These are phyloP conservation scores for Capsella bursapastoris DNA, from an alignment of 345 rosid genomes.

Conservation along the genomic window DNA sequence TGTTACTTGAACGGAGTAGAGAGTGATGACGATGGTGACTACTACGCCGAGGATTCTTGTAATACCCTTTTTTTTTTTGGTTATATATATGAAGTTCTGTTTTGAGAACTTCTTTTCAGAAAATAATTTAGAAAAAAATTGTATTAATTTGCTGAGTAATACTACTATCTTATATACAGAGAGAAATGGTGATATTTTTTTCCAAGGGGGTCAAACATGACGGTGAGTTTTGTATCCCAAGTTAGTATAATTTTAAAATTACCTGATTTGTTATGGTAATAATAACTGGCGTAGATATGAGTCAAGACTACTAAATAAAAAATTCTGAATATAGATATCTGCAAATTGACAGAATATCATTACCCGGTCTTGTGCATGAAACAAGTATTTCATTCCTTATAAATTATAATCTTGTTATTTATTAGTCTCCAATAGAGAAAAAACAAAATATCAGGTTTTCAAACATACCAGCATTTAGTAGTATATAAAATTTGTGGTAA, in stretches of 20 bases:
- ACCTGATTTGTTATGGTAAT: too few relatives aligned
- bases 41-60: constrained; percentile 2
- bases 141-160: neutral
- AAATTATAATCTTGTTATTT: neutral
- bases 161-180: constrained; percentile 6
- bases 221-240: neutral
- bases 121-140: too few relatives aligned
- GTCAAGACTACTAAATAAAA: neutral
- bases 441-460: neutral
- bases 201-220: neutral
- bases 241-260: too few relatives aligned
- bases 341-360: constrained; percentile 5
- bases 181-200: neutral
- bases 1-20: constrained; percentile 26
- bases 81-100: neutral
- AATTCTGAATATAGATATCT: neutral
- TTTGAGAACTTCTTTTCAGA: neutral
- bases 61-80: constrained; percentile 8
- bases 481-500: too few relatives aligned
- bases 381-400: neutral
- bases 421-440: neutral
- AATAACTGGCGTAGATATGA: neutral
- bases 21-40: neutral
- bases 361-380: constrained; percentile 19
- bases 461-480: too few relatives aligned